These are phyloP conservation scores for Pichia nanzhaoensis DNA, from an alignment of 805 yeast species.

Conservation along the genomic window DNA sequence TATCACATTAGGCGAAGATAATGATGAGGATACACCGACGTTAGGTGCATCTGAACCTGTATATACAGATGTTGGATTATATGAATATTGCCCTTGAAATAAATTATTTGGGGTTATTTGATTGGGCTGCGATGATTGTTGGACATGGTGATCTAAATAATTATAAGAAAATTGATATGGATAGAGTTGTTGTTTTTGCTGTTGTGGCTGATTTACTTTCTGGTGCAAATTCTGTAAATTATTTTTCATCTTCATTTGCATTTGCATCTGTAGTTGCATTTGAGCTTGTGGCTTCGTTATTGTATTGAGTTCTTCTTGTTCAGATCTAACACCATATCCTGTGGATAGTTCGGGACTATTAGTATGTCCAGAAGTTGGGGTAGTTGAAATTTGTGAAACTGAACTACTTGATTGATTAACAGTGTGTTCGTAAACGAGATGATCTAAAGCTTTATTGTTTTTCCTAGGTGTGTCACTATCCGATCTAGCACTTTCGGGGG, in stretches of 20 bases:
- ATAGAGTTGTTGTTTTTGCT: not conserved
- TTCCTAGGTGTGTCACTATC: slow-evolving; percentile 5
- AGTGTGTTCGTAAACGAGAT: not conserved
- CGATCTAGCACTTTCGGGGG: slow-evolving; percentile 23
- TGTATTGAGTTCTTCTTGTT: not conserved
- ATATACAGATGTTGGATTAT: no score
- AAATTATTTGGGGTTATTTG: no score
- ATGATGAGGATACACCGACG: not conserved
- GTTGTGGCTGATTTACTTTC: not conserved
- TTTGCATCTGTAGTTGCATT: not conserved
- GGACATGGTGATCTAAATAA: not conserved
- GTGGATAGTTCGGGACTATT: slow-evolving; percentile 1
- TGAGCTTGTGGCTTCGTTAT: no score
- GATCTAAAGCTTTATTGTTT: not conserved
- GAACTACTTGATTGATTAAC: not conserved
- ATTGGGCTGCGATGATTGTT: no score
- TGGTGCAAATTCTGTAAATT: not conserved
- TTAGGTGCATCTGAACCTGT: not conserved
- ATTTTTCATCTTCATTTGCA: not conserved
- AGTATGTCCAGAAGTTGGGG: not conserved
- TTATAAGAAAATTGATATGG: not conserved
- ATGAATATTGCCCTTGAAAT: no score
- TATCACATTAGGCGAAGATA: not conserved
- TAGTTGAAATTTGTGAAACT: not conserved
- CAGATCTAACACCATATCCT: not conserved